Evolutionary conservation across 768 basidiomycete species (phyloP), one percentile per base, ranked within the genome.

Genomic region (Leccinum rimulosum): DNA sequence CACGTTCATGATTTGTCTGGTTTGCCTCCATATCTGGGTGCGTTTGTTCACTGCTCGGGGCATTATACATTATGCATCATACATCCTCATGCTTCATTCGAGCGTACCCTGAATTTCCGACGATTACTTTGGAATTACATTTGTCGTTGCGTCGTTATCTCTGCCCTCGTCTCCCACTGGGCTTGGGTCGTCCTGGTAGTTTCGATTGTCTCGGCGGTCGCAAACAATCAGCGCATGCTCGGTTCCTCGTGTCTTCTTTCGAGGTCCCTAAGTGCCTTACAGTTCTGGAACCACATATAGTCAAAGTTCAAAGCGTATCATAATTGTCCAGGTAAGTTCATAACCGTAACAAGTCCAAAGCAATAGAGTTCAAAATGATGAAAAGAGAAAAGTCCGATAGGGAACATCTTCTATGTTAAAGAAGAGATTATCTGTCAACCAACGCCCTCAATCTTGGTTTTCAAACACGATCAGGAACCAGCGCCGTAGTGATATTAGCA

Each of bases 401-500:
- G 40, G 40, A 40, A n/a, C 40, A 8, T 8, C 38, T 6, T 17
- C 6, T 43, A 19, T 43, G n/a, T 43, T 43, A 6, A 43, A 19
- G 40, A 19, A 9, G 9, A n/a, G 9, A n/a, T 14, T 27, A 7
- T 22, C 14, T 14, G 47, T 25, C 11, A 47, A 47, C 19, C 7
- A 27, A 49, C 48, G 3, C 48, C 12, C 2, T 14, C 48, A 27
- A 25, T 27, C 12, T 49, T 2, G 2, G 14, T 43, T 14, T 7
- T 22, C 12, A 14, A 6, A 2, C 12, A 25, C 25, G 17, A 19
- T 65, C 33, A 5, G 70, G 64, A 27, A 70, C 33, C 15, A 70
- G 49, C 17, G 54, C 3, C 2, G 66, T 17, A 5, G 61, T 60
- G 11, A 72, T 61, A 43, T 66, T 72, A 4, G 54, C 47, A 19